Percentiles rank a stretch among this genome's conserved stretches.
Conservation (phyloP, 371 early-diverging fungal species). For the Choanephora cucurbitarum region DNA sequence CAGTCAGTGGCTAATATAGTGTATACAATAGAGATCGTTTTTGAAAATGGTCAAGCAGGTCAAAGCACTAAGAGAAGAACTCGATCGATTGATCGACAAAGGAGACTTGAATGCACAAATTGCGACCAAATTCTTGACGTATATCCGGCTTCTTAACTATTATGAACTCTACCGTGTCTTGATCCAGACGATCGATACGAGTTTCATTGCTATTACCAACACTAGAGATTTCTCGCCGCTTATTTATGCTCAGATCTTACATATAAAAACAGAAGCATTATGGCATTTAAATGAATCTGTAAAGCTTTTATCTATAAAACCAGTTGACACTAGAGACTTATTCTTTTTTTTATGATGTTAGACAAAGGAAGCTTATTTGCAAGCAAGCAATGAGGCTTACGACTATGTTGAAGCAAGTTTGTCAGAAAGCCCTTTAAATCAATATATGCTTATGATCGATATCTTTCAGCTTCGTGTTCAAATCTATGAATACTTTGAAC, state of each 20-base stretch:
- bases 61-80: neutral
- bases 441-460: neutral
- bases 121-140: neutral
- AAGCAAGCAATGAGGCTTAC: conserved; percentile 9
- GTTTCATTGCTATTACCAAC: neutral
- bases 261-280: conserved; percentile 3
- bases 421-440: conserved; percentile 1
- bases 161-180: conserved; percentile 4
- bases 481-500: conserved; percentile 7
- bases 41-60: conserved; percentile 1
- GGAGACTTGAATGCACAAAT: conserved; percentile 6
- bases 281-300: conserved; percentile 19
- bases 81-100: neutral
- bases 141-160: conserved; percentile 1
- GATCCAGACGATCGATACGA: conserved; percentile 2
- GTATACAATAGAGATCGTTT: no score
- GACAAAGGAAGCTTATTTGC: conserved; percentile 8
- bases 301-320: no score
- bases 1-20: conserved; percentile 4
- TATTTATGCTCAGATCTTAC: conserved; percentile 6
- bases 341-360: no score
- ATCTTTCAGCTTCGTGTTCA: conserved; percentile 5
- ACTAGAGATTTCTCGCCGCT: conserved; percentile 7
- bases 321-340: no score
- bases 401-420: conserved; percentile 11